Base-by-base conservation (phyloP, 2,329 filamentous ascomycete species). In the Parastagonospora avenae region DNA sequence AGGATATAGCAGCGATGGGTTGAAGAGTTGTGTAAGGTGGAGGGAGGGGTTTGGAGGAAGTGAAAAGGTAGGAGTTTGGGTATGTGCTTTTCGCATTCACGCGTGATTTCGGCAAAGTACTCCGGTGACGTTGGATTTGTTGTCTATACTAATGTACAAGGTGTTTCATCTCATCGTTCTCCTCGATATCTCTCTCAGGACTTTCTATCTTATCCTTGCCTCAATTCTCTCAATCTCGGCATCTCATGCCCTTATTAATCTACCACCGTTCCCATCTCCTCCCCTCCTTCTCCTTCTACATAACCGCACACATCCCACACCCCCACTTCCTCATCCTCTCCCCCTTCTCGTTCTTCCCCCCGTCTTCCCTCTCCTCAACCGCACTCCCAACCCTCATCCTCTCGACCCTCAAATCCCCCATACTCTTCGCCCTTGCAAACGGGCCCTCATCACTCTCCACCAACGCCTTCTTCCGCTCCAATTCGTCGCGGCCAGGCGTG, bases 401-500 rank as follows among this genome's bases (percentile, higher is more conserved):
- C 38, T 47, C 42, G 31, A 44, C 52, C 36, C 50, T 38, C 19
- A 69, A 42, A 36, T 64, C 62, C 28, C 42, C 32, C 43, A 68
- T 35, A 24, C 52, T 61, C 9, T 33, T 52, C 12, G 40, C 63
- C 12, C 29, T 28, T 0, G 55, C 60, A 50, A 68, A 67, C 11
- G 63, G 63, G 0, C 64, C 64, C 8, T 67, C 59, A n/a, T 66
- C 63, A 9, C 29, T 42, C 28, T 59, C 61, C 3, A 68, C 48
- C 10, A 63, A 24, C 14, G 53, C 48, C 36, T 62, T 66, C 43
- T 68, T 68, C n/a, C 67, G 48, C 48, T 70, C 67, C 35, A 68
- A 32, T 43, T 70, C 67, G n/a, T 70, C 67, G n/a, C 67, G 42
- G 2, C 67, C 67, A 0, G 62, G 64, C n/a, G 64, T 70, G 3